These are phyloP conservation scores for Pythium biforme DNA, from an alignment of 352 stramenopile genomes.

Conservation along the genomic window DNA sequence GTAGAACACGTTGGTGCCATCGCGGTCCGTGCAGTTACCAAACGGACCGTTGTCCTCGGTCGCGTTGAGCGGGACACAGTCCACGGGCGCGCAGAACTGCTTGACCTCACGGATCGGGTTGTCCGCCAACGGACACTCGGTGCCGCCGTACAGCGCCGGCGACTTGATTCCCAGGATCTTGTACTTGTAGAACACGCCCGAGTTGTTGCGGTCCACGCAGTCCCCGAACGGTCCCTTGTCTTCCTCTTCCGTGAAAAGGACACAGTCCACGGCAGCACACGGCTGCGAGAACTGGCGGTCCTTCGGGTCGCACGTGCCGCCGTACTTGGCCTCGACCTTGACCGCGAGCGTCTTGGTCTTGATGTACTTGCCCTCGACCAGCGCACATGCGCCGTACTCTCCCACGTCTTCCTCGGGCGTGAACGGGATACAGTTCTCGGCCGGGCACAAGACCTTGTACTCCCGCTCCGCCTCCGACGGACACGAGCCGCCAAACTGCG, in stretches of 20 bases:
- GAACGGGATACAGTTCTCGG: background rate
- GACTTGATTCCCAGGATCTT: constrained; percentile 6
- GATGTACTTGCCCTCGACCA: background rate
- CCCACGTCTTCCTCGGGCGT: background rate
- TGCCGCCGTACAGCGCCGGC: background rate
- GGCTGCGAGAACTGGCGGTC: background rate
- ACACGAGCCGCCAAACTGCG: constrained; percentile 3
- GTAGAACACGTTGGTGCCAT: background rate
- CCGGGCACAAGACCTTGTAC: constrained; percentile 1
- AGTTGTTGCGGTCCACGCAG: background rate
- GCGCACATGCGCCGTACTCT: background rate
- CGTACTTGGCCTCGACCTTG: background rate
- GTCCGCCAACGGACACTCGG: background rate
- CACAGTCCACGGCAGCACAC: constrained; percentile 1
- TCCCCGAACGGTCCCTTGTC: background rate
- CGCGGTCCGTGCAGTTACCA: background rate
- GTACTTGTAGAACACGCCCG: background rate
- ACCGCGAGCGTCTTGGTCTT: background rate
- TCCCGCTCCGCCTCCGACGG: background rate
- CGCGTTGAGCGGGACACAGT: background rate
- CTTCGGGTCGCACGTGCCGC: background rate
- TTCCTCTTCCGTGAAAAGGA: background rate
- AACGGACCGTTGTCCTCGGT: background rate
- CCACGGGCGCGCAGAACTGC: background rate
- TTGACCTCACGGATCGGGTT: background rate